Percentiles rank a stretch among this genome's conserved stretches.
These are phyloP conservation scores for Yarrowia phangngaensis DNA, from an alignment of 805 yeast species.

Conservation along the genomic window DNA sequence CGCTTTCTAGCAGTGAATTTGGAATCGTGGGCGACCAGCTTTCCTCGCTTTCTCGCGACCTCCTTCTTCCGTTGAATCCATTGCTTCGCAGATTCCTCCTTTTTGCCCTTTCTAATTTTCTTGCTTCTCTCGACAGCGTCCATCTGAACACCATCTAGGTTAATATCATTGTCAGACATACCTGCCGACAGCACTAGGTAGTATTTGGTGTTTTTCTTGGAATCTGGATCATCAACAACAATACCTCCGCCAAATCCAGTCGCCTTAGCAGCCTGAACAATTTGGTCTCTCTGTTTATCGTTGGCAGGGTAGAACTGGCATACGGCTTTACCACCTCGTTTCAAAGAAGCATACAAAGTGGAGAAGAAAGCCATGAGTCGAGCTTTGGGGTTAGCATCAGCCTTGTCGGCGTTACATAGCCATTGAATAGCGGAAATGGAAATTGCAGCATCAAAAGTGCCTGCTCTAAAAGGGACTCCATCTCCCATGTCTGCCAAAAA, in stretches of 20 bases:
- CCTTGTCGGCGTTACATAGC: conserved; percentile 93
- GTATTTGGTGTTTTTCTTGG: conserved; percentile 84
- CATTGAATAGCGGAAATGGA: conserved; percentile 95
- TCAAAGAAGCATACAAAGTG: conserved; percentile 77
- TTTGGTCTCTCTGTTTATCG: conserved; percentile 75
- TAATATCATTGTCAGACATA: conserved; percentile 64
- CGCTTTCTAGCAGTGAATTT: conserved; percentile 87
- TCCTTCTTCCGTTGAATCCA: conserved; percentile 89
- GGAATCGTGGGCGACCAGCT: conserved; percentile 79
- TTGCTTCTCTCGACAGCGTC: conserved; percentile 46
- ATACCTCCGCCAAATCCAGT: conserved; percentile 97
- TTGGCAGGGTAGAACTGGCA: conserved; percentile 95
- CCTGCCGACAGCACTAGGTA: conserved; percentile 90
- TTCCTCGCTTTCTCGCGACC: conserved; percentile 86
- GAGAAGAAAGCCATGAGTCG: conserved; percentile 80
- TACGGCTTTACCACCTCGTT: conserved; percentile 93
- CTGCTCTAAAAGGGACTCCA: conserved; percentile 94
- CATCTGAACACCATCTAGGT: conserved; percentile 75
- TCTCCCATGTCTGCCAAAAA: conserved; percentile 88
- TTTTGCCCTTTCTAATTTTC: conserved; percentile 46
- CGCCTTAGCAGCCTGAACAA: conserved; percentile 79
- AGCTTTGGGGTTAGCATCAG: conserved; percentile 75
- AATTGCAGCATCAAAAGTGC: conserved; percentile 94
- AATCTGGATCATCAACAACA: conserved; percentile 89
- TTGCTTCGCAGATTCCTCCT: conserved; percentile 70